phyloP scores from a whole-genome alignment of 805 yeast species.

The Kockiozyma suomiensis region DNA sequence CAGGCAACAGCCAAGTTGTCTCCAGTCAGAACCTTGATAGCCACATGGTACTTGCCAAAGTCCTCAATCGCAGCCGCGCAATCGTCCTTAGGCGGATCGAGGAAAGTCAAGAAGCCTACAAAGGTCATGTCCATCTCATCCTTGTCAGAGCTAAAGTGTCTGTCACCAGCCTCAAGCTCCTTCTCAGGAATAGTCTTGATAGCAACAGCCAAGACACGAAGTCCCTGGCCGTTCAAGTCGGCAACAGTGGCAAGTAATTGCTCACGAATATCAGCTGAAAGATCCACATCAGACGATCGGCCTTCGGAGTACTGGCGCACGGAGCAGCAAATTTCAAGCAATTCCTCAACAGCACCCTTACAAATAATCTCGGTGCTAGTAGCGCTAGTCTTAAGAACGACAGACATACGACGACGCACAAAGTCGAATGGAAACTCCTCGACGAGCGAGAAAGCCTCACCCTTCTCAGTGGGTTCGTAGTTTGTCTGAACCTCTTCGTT shows the following conservation, averaged over 20 bases:
- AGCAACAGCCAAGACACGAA: constrained; percentile 33
- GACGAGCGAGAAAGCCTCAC: constrained; percentile 16
- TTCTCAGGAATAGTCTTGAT: constrained; percentile 17
- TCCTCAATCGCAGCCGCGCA: constrained; percentile 33
- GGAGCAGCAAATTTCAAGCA: constrained; percentile 24
- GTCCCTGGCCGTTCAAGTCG: constrained; percentile 28
- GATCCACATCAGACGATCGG: constrained; percentile 2
- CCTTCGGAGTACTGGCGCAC: constrained; percentile 26
- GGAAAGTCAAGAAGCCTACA: constrained; percentile 32
- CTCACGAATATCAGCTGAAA: constrained; percentile 5
- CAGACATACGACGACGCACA: constrained; percentile 33
- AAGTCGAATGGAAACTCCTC: constrained; percentile 34
- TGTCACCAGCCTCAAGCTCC: constrained; percentile 24
- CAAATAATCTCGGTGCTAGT: constrained; percentile 24
- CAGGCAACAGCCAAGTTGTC: constrained; percentile 35
- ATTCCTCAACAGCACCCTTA: constrained; percentile 35
- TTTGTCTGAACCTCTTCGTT: constrained; percentile 12
- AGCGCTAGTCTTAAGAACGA: constrained; percentile 22
- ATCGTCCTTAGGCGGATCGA: constrained; percentile 35
- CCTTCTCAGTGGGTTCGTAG: constrained; percentile 19
- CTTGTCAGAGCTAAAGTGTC: constrained; percentile 28
- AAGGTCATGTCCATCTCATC: constrained; percentile 29
- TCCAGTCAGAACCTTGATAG: constrained; percentile 34
- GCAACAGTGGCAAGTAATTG: constrained; percentile 22
- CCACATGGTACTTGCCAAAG: constrained; percentile 32